Base-by-base conservation (phyloP, 805 yeast genomes). In the Brettanomyces bruxellensis region DNA sequence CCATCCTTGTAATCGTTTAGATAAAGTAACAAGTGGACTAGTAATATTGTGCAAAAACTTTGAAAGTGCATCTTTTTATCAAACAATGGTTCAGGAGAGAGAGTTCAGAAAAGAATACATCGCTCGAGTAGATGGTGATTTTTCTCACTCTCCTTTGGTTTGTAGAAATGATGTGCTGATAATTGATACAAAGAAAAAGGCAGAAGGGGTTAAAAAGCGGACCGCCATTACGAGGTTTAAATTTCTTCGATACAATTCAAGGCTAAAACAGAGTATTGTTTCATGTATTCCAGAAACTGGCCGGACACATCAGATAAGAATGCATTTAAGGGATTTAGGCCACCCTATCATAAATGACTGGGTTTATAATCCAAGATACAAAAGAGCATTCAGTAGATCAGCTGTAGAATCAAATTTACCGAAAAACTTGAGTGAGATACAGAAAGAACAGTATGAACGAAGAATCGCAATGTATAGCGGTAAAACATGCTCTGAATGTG, bases 231-330 rank as follows among this genome's bases (percentile, higher is more conserved):
- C 59, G 2, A 9, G 39, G 3, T 55, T 55, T 48, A 47, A 56
- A 40, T 45, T 59, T 7, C 9, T 74, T 1, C 49, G 44, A 18
- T 73, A 70, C 51, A 58, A 56, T 48, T 18, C 47, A 1, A 45
- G 49, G 0, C 40, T 53, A 34, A 49, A 65, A 46, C 55, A 75
- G 47, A 73, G 78, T 51, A 56, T 77, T 1, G 76, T 78, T 1
- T 46, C 55, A 46, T 78, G 82, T 51, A 57, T 55, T 38, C 81
- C 82, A 0, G 48, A 71, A 5, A 73, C 80, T 1, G 83, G 83
- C 0, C 64, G 73, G 49, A 75, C 75, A 57, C 83, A 78, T 58
- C 83, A 78, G 56, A 76, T 78, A 25, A 61, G 83, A 11, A 74
- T 78, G 4, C 83, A 78, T 56, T 57, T 78, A 11, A 57, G 79